These are phyloP conservation scores for Parsonsia alboflavescens DNA, from an alignment of 257 asterid genomes.

Conservation along the genomic window DNA sequence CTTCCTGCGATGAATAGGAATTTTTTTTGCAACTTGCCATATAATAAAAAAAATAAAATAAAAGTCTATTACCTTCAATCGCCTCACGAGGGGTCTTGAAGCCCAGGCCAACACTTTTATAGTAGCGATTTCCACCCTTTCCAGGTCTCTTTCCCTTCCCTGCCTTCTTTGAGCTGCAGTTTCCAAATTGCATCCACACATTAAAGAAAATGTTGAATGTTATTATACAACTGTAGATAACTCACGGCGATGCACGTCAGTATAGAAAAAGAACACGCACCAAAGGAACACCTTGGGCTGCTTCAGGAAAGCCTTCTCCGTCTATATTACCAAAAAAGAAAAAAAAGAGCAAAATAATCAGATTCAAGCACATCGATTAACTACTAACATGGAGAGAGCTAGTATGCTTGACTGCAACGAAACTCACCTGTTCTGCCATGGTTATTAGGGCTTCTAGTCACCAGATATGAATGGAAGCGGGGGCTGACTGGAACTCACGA, in stretches of 20 bases:
- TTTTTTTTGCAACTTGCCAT: too few relatives aligned
- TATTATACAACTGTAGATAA: not conserved
- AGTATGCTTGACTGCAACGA: not conserved
- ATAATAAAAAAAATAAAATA: too few relatives aligned
- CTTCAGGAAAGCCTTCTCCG: slow-evolving; percentile 71
- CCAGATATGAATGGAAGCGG: not conserved
- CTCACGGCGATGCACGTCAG: not conserved
- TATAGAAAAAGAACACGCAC: slow-evolving; percentile 16
- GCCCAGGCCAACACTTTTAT: slow-evolving; percentile 50
- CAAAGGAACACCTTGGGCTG: slow-evolving; percentile 71
- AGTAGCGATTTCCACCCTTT: slow-evolving; percentile 59
- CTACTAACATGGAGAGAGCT: not conserved
- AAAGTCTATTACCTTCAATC: slow-evolving; percentile 33
- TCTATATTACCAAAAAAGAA: slow-evolving; percentile 33
- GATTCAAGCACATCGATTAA: not conserved
- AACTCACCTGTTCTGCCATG: slow-evolving; percentile 58
- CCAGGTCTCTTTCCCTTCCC: slow-evolving; percentile 63
- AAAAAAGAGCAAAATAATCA: too few relatives aligned
- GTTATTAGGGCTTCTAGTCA: slow-evolving; percentile 8
- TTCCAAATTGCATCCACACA: not conserved
- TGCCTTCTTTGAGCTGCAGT: slow-evolving; percentile 53
- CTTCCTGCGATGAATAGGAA: too few relatives aligned
- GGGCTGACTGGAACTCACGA: not conserved
- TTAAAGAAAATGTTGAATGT: not conserved
- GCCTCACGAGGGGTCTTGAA: slow-evolving; percentile 76